Conservation (phyloP, 345 rosid species). For the Populus nigra region DNA sequence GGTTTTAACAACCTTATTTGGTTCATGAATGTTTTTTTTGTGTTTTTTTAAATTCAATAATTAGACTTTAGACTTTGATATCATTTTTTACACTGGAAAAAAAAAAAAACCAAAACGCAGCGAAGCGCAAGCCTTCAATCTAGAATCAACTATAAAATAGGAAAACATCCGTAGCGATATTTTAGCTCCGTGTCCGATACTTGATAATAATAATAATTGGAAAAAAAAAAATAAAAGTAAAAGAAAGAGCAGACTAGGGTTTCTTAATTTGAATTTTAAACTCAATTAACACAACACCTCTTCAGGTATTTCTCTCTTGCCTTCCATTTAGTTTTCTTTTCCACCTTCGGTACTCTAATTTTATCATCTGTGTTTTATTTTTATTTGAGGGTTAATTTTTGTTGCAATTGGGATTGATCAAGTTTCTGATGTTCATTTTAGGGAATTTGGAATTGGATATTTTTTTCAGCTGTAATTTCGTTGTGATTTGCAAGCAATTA, state of each 20-base stretch:
- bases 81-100: too few species aligned
- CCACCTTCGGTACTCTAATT: background rate
- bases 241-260: conserved; percentile 11
- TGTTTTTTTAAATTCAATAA: too few species aligned
- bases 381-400: background rate
- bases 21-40: too few species aligned
- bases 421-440: conserved; percentile 2
- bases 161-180: background rate
- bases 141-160: background rate
- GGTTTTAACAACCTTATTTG: too few species aligned
- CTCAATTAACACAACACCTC: background rate
- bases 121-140: too few species aligned
- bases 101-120: too few species aligned
- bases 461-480: background rate
- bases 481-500: conserved; percentile 12
- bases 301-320: background rate
- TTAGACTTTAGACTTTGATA: too few species aligned
- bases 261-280: conserved; percentile 1
- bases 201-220: background rate
- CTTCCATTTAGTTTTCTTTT: background rate
- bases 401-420: conserved; percentile 5
- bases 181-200: conserved; percentile 21
- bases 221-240: background rate
- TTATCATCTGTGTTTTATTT: background rate
- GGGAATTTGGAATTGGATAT: background rate